phyloP scores from a whole-genome alignment of 2,329 filamentous ascomycete genomes.

The Drechslerella coelobrocha region DNA sequence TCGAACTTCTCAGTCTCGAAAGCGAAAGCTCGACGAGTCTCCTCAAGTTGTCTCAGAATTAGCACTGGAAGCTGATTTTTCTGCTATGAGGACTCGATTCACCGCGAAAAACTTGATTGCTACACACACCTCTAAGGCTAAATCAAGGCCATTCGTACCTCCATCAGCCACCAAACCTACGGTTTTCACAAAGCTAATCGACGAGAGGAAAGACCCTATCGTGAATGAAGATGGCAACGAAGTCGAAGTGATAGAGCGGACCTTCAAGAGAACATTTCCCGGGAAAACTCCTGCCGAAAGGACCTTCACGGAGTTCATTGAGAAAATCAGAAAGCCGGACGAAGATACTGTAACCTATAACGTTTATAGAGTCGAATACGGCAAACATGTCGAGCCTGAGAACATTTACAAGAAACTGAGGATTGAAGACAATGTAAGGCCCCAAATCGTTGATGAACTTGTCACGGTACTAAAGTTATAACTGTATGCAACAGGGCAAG shows the following conservation, averaged over 20 bases:
- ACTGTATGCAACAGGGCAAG: too few species aligned
- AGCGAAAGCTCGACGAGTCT: conserved; percentile 4
- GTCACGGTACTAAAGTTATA: too few species aligned
- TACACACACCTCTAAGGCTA: conserved; percentile 23
- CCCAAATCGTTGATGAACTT: too few species aligned
- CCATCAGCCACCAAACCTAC: conserved; percentile 30
- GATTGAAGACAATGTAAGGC: neutral
- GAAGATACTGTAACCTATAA: conserved; percentile 4
- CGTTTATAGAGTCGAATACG: conserved; percentile 28
- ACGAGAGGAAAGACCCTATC: neutral
- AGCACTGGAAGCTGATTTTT: too few species aligned
- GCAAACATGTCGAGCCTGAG: conserved; percentile 1
- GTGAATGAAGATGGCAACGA: conserved; percentile 2
- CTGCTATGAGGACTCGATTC: neutral
- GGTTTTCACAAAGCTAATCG: conserved; percentile 7
- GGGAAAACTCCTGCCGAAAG: conserved; percentile 11
- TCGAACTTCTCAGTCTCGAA: neutral
- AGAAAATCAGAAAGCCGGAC: conserved; percentile 13
- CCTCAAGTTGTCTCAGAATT: too few species aligned
- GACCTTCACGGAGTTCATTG: conserved; percentile 22
- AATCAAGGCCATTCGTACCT: conserved; percentile 27
- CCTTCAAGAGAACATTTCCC: conserved; percentile 8
- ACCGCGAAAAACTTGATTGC: conserved; percentile 27
- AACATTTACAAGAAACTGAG: conserved; percentile 4
- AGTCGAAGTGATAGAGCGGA: conserved; percentile 16